A percentile compares a stretch with the other conserved stretches of the same genome.
Conservation (phyloP, 2,329 filamentous ascomycete species). For the Endocalyx cinctus region DNA sequence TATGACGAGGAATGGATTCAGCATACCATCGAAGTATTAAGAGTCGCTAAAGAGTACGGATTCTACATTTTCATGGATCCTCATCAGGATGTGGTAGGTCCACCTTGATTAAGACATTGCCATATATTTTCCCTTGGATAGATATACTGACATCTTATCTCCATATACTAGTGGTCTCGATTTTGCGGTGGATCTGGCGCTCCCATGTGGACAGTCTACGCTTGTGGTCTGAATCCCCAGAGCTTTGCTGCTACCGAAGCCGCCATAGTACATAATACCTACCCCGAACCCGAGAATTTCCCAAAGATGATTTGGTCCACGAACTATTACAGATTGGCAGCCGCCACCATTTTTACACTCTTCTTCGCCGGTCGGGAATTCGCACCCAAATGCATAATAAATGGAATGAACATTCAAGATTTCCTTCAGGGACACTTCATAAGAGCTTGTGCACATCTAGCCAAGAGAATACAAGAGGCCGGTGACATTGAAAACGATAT, state of each 20-base stretch:
- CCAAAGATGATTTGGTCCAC: conserved; percentile 99
- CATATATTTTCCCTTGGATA: too few relatives aligned
- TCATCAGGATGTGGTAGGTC: conserved; percentile 96
- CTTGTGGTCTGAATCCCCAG: conserved; percentile 83
- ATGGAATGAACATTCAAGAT: conserved; percentile 94
- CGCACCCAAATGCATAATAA: conserved; percentile 91
- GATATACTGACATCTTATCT: conserved; percentile 23
- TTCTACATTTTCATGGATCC: conserved; percentile 99
- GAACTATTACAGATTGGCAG: conserved; percentile 85
- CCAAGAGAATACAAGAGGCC: conserved; percentile 79
- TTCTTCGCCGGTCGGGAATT: conserved; percentile 91
- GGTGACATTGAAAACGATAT: conserved; percentile 82
- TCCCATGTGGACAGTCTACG: conserved; percentile 96
- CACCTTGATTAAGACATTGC: too few relatives aligned
- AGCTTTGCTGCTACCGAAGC: conserved; percentile 84
- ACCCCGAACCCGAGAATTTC: conserved; percentile 75
- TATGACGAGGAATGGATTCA: conserved; percentile 94
- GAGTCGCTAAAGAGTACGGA: conserved; percentile 80
- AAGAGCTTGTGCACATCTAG: conserved; percentile 73
- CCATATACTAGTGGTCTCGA: conserved; percentile 69
- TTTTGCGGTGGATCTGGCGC: conserved; percentile 93
- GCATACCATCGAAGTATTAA: conserved; percentile 80
- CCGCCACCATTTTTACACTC: conserved; percentile 86
- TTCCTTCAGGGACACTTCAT: conserved; percentile 87
- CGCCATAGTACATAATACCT: conserved; percentile 92